phyloP scores from a whole-genome alignment of 495 filamentous ascomycete genomes.

The Annulohypoxylon moriforme region DNA sequence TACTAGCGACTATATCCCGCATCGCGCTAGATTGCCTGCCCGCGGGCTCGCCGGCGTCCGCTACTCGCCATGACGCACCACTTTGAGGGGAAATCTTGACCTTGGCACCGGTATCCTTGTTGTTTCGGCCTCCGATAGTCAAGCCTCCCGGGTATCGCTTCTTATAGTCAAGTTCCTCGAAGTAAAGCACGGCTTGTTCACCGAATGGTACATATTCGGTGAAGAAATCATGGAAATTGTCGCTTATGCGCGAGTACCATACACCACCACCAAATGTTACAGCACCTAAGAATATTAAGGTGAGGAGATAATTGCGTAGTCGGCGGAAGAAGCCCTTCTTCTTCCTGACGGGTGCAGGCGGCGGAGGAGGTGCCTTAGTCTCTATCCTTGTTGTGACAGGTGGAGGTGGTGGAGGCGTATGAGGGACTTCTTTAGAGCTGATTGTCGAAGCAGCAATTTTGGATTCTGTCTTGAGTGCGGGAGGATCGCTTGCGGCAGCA shows the following conservation, averaged over 20 bases:
- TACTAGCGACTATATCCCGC: constrained; percentile 42
- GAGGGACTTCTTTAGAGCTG: constrained; percentile 70
- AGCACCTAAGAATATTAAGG: constrained; percentile 75
- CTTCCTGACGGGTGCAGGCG: constrained; percentile 63
- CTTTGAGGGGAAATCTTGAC: constrained; percentile 87
- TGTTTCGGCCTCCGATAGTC: constrained; percentile 59
- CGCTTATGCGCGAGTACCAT: constrained; percentile 89
- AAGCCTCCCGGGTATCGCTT: constrained; percentile 85
- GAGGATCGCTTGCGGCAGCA: constrained; percentile 60
- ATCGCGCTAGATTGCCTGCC: constrained; percentile 59
- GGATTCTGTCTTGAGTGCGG: constrained; percentile 55
- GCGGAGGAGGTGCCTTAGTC: constrained; percentile 50
- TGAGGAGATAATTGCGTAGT: constrained; percentile 71
- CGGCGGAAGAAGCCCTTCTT: constrained; percentile 82
- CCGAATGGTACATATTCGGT: constrained; percentile 96
- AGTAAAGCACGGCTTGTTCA: constrained; percentile 94
- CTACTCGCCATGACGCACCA: constrained; percentile 84
- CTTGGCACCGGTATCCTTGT: constrained; percentile 71
- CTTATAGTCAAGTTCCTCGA: constrained; percentile 94
- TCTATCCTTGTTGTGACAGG: constrained; percentile 36
- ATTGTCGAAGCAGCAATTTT: constrained; percentile 63
- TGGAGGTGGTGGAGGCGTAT: constrained; percentile 65
- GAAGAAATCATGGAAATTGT: constrained; percentile 99
- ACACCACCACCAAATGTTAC: constrained; percentile 87
- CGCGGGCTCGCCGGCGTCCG: constrained; percentile 59